Percentiles rank a stretch among this genome's conserved stretches.
phyloP scores from a whole-genome alignment of 2,329 filamentous ascomycete species.

The Fusarium sp. region DNA sequence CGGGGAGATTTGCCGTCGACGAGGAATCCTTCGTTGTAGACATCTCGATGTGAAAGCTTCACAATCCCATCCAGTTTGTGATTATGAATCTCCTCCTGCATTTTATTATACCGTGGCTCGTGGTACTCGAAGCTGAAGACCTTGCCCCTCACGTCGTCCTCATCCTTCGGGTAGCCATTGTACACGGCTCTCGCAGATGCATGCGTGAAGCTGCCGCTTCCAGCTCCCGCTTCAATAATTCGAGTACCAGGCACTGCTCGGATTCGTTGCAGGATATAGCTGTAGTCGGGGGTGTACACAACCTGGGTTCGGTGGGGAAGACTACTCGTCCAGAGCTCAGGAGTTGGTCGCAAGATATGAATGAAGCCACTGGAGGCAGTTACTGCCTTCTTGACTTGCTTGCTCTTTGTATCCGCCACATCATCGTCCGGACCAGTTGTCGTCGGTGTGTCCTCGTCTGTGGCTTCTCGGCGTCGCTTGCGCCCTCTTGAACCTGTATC shows the following conservation, averaged over 20 bases:
- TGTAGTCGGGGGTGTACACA: slow-evolving; percentile 87
- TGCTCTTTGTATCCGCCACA: slow-evolving; percentile 45
- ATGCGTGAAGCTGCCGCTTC: slow-evolving; percentile 85
- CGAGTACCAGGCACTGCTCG: slow-evolving; percentile 74
- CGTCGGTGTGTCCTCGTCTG: slow-evolving; percentile 54
- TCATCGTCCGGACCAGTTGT: slow-evolving; percentile 49
- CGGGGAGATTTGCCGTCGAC: slow-evolving; percentile 65
- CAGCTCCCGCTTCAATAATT: slow-evolving; percentile 81
- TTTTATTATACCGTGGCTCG: slow-evolving; percentile 71
- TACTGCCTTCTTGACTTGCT: slow-evolving; percentile 56
- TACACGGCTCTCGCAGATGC: slow-evolving; percentile 78
- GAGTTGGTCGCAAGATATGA: slow-evolving; percentile 79
- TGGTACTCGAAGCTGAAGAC: slow-evolving; percentile 88
- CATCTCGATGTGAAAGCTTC: slow-evolving; percentile 77
- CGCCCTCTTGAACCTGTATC: slow-evolving; percentile 89
- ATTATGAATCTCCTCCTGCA: slow-evolving; percentile 71
- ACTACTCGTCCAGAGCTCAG: slow-evolving; percentile 82
- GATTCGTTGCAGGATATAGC: slow-evolving; percentile 80
- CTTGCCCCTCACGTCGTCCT: slow-evolving; percentile 62
- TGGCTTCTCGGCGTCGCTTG: slow-evolving; percentile 63
- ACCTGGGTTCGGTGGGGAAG: slow-evolving; percentile 85
- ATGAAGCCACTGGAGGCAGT: slow-evolving; percentile 73
- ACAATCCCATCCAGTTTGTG: slow-evolving; percentile 73
- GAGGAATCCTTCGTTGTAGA: slow-evolving; percentile 77
- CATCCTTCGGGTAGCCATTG: slow-evolving; percentile 67